phyloP scores from a whole-genome alignment of 1,139 yeast genomes.

The Hemisphaericaspora subhashii region DNA sequence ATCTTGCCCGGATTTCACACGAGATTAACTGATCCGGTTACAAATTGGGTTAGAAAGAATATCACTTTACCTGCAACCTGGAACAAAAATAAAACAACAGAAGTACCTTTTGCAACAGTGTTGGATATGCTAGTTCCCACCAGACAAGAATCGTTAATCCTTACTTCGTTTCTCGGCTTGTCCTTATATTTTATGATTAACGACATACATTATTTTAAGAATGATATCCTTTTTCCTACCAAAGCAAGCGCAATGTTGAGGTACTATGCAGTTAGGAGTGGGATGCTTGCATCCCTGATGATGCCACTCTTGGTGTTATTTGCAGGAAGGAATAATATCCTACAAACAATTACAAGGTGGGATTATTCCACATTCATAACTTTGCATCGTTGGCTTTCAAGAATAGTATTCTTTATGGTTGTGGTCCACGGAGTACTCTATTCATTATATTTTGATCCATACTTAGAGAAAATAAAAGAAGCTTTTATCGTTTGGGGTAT shows the following conservation, averaged over 20 bases:
- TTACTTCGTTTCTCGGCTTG: slow-evolving; percentile 47
- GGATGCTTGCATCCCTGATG: slow-evolving; percentile 53
- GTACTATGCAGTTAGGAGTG: slow-evolving; percentile 56
- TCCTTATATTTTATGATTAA: slow-evolving; percentile 35
- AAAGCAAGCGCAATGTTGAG: slow-evolving; percentile 32
- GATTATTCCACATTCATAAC: slow-evolving; percentile 58
- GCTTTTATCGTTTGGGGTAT: slow-evolving; percentile 31
- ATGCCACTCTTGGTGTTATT: slow-evolving; percentile 54
- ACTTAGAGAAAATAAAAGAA: slow-evolving; percentile 32
- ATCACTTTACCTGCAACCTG: slow-evolving; percentile 31
- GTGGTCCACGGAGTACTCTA: slow-evolving; percentile 42
- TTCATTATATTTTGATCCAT: slow-evolving; percentile 14
- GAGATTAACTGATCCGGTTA: slow-evolving; percentile 22
- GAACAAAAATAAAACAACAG: slow-evolving; percentile 27
- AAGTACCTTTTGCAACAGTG: slow-evolving; percentile 24
- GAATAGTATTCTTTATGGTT: slow-evolving; percentile 43
- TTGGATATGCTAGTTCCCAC: slow-evolving; percentile 57
- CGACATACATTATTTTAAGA: slow-evolving; percentile 23
- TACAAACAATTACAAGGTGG: slow-evolving; percentile 59
- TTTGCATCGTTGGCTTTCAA: slow-evolving; percentile 61
- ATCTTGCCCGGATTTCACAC: slow-evolving; percentile 22
- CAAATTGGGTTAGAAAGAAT: slow-evolving; percentile 26
- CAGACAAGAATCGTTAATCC: slow-evolving; percentile 55
- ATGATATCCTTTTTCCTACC: slow-evolving; percentile 30
- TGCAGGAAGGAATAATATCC: slow-evolving; percentile 63